phyloP scores from a whole-genome alignment of 805 yeast genomes.

The Lachancea waltii region DNA sequence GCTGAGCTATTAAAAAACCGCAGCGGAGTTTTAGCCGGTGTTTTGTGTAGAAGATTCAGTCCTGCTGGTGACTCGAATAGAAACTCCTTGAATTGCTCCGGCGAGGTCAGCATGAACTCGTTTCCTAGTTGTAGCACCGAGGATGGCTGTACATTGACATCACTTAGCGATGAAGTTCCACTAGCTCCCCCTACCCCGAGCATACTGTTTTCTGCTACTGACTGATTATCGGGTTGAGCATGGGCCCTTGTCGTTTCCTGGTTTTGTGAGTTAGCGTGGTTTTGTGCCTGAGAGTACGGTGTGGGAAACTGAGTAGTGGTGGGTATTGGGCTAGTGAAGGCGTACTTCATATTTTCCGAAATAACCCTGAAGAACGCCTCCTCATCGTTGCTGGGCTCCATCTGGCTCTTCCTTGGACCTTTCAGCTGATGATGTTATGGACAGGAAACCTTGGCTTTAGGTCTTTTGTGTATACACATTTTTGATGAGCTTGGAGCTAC shows the following conservation, averaged over 20 bases:
- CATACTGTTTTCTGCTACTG: constrained; percentile 6
- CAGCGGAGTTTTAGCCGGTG: constrained; percentile 33
- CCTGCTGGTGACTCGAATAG: constrained; percentile 31
- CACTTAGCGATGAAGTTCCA: constrained; percentile 22
- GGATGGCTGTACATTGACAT: constrained; percentile 32
- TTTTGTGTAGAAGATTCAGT: constrained; percentile 27
- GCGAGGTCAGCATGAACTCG: constrained; percentile 31
- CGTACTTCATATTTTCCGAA: constrained; percentile 26
- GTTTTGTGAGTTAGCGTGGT: neutral
- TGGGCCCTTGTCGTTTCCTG: neutral
- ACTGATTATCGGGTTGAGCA: constrained; percentile 5
- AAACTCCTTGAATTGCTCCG: constrained; percentile 32
- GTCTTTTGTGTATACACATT: neutral
- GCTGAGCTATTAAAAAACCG: constrained; percentile 23
- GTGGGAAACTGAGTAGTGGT: constrained; percentile 31
- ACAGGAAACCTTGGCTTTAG: neutral
- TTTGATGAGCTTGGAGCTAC: neutral
- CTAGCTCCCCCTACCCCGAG: neutral
- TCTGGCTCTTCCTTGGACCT: neutral
- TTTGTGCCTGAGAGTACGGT: constrained; percentile 28
- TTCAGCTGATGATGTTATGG: neutral
- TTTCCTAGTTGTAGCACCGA: constrained; percentile 27
- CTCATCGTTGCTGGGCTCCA: constrained; percentile 15
- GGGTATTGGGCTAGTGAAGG: constrained; percentile 29
- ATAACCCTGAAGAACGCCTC: constrained; percentile 27